Percentiles rank a stretch among this genome's conserved stretches.
Evolutionary conservation across 495 filamentous ascomycete genomes (phyloP).

Genomic region (Cladorrhinum samala): DNA sequence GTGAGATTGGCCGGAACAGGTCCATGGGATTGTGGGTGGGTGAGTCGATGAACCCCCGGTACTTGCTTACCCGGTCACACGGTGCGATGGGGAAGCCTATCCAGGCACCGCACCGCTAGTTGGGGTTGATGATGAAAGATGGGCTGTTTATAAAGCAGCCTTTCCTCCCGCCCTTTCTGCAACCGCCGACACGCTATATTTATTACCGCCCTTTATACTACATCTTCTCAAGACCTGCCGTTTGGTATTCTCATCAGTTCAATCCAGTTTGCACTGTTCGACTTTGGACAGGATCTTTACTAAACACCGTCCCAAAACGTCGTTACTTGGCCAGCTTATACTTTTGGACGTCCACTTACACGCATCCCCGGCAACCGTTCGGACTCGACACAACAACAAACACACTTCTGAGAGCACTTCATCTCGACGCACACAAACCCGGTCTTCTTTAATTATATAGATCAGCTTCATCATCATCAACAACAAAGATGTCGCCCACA

Average conservation of each 20-base stretch:
- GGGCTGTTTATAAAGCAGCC: neutral
- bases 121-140: neutral
- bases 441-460: neutral
- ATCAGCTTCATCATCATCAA: neutral
- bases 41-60: constrained; percentile 1
- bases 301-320: neutral
- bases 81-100: neutral
- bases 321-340: neutral
- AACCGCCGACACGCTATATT: too few relatives aligned
- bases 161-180: too few relatives aligned
- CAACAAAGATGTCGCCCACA: constrained; percentile 40
- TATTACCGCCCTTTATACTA: neutral
- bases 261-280: too few relatives aligned
- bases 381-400: neutral
- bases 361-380: neutral
- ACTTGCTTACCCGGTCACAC: neutral
- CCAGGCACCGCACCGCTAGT: neutral
- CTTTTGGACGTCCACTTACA: neutral
- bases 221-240: neutral
- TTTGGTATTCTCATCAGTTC: neutral
- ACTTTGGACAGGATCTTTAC: neutral
- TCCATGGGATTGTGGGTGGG: neutral
- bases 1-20: neutral
- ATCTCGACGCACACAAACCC: neutral
- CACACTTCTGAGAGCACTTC: neutral